A percentile compares a stretch with the other conserved stretches of the same genome.
phyloP scores from a whole-genome alignment of 208 protist species.

The Acanthamoeba divionensis region DNA sequence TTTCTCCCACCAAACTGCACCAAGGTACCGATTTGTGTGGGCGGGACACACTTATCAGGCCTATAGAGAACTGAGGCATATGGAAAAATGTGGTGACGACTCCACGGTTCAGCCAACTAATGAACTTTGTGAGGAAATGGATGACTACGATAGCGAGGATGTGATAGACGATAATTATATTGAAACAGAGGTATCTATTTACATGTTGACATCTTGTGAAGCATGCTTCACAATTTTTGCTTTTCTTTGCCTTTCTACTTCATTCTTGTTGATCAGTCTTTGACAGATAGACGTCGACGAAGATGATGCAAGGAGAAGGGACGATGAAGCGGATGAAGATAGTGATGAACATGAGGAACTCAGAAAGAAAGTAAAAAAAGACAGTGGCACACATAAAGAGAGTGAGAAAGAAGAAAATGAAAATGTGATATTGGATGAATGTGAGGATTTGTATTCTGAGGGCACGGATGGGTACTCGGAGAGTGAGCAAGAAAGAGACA shows the following conservation, averaged over 20 bases:
- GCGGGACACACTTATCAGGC: background rate
- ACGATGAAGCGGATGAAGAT: background rate
- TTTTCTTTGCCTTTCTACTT: too few species aligned
- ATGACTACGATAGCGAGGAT: background rate
- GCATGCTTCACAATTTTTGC: too few species aligned
- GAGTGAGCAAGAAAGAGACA: background rate
- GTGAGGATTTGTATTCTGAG: background rate
- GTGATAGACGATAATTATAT: background rate
- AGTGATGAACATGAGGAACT: background rate
- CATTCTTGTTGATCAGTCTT: too few species aligned
- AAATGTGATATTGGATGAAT: background rate
- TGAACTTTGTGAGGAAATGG: too few species aligned
- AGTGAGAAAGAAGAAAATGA: background rate
- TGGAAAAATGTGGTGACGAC: too few species aligned
- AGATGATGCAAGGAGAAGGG: background rate
- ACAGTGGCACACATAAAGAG: background rate
- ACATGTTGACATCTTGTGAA: too few species aligned
- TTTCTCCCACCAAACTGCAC: background rate
- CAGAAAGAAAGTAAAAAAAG: background rate
- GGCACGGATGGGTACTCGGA: background rate
- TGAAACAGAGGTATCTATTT: background rate
- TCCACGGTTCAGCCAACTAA: too few species aligned
- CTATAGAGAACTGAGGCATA: background rate
- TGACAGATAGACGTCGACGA: too few species aligned
- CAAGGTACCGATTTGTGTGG: conserved; percentile 52